Conservation (phyloP, 257 asterid genomes). For the Paraleonurus japonicus region DNA sequence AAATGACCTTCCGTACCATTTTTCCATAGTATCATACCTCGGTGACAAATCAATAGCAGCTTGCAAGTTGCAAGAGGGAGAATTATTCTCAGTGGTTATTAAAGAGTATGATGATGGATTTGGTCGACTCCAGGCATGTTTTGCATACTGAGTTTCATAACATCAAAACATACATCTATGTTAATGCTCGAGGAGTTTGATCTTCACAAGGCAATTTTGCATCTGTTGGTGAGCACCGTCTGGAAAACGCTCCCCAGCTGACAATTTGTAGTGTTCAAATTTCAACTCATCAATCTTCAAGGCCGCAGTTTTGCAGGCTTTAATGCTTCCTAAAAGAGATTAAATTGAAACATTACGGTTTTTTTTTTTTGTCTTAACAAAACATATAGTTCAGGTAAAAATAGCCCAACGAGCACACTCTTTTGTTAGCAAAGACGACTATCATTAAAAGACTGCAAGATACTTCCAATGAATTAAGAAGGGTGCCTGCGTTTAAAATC, state of each 20-base stretch:
- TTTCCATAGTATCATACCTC: neutral
- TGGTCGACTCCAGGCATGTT: neutral
- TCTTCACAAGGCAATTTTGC: slow-evolving; percentile 72
- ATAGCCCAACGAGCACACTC: neutral
- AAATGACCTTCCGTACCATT: neutral
- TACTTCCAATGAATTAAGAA: neutral
- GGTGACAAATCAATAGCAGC: neutral
- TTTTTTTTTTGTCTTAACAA: neutral
- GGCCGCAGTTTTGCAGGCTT: slow-evolving; percentile 80
- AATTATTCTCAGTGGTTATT: too few relatives aligned
- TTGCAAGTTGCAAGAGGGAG: too few relatives aligned
- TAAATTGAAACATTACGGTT: neutral
- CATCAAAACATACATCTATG: neutral
- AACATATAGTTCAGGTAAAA: neutral
- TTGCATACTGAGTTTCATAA: neutral
- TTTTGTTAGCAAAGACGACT: neutral
- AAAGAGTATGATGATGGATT: too few relatives aligned
- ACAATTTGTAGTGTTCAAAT: slow-evolving; percentile 68
- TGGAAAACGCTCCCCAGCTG: slow-evolving; percentile 47
- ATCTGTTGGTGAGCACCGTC: slow-evolving; percentile 50
- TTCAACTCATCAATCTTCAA: slow-evolving; percentile 76
- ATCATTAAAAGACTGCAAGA: neutral
- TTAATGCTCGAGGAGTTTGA: slow-evolving; percentile 74
- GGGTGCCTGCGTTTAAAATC: neutral
- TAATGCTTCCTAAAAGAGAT: slow-evolving; percentile 58